Evolutionary conservation across 2,329 filamentous ascomycete species (phyloP).

Genomic region (Cercospora beticola): DNA sequence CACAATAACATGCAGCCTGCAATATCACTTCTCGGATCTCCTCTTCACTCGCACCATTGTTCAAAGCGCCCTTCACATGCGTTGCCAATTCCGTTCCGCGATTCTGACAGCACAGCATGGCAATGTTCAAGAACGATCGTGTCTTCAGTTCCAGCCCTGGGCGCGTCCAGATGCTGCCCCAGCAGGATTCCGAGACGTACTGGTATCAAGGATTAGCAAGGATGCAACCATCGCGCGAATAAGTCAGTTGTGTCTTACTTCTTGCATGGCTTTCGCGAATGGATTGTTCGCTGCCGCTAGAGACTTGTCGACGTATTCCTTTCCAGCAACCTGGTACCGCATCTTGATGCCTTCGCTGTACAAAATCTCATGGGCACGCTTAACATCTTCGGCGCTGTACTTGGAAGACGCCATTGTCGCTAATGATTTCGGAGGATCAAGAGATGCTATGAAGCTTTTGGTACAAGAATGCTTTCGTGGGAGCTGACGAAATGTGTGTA

Average conservation of each 20-base stretch:
- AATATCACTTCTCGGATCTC: conserved; percentile 62
- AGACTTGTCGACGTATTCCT: conserved; percentile 59
- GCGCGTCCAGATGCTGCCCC: conserved; percentile 64
- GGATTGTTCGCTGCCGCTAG: conserved; percentile 57
- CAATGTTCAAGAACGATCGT: conserved; percentile 62
- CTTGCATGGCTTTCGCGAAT: conserved; percentile 62
- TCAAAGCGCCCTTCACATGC: conserved; percentile 62
- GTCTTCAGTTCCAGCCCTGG: conserved; percentile 62
- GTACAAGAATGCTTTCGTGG: not conserved
- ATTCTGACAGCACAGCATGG: conserved; percentile 64
- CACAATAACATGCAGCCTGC: conserved; percentile 54
- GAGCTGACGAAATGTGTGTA: not conserved
- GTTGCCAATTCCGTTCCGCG: conserved; percentile 59
- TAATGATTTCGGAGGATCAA: not conserved
- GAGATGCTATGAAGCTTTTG: not conserved
- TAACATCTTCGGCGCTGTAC: conserved; percentile 34
- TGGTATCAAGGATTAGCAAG: conserved; percentile 6
- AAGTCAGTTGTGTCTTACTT: conserved; percentile 42
- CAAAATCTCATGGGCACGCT: conserved; percentile 52
- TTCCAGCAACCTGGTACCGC: conserved; percentile 60
- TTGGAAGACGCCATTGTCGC: conserved; percentile 23
- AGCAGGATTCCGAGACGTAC: conserved; percentile 61
- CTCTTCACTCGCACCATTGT: conserved; percentile 61
- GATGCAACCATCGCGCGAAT: not conserved
- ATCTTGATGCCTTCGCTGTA: conserved; percentile 63